phyloP scores from a whole-genome alignment of 176 grass and related monocot genomes.

The Oryza coarctata region DNA sequence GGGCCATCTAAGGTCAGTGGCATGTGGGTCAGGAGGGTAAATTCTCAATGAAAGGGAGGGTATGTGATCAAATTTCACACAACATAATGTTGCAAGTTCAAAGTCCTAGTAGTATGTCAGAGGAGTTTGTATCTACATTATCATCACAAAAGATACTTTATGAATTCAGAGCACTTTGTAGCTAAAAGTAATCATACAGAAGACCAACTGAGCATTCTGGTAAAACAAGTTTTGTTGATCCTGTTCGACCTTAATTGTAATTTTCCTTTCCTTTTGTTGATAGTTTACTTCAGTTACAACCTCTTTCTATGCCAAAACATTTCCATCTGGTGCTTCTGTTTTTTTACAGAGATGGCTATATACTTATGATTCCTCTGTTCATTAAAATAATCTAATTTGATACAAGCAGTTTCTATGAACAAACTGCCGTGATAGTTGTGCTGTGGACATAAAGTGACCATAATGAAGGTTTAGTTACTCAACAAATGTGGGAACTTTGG shows the following conservation, averaged over 20 bases:
- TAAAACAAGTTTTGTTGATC: not conserved
- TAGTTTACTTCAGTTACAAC: not conserved
- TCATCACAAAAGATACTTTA: not conserved
- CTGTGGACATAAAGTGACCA: not conserved
- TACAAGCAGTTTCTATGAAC: not conserved
- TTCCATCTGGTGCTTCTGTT: not conserved
- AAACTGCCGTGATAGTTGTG: not conserved
- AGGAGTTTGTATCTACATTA: slow-evolving; percentile 11
- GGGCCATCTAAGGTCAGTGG: not conserved
- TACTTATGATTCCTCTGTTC: not conserved
- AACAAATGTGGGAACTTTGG: not conserved
- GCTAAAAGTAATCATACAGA: not conserved
- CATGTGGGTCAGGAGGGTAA: not conserved
- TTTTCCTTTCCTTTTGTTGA: slow-evolving; percentile 11
- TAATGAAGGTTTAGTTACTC: slow-evolving; percentile 20
- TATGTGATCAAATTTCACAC: not conserved
- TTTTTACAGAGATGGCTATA: not conserved
- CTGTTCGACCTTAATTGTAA: not conserved
- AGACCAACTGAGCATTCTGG: not conserved
- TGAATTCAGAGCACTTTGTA: not conserved
- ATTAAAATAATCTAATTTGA: not conserved
- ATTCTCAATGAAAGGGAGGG: not conserved
- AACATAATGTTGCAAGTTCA: not conserved
- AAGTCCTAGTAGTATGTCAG: not conserved
- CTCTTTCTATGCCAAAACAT: not conserved